These are phyloP conservation scores for Multifurca ochricompacta DNA, from an alignment of 768 basidiomycete genomes.

Conservation along the genomic window DNA sequence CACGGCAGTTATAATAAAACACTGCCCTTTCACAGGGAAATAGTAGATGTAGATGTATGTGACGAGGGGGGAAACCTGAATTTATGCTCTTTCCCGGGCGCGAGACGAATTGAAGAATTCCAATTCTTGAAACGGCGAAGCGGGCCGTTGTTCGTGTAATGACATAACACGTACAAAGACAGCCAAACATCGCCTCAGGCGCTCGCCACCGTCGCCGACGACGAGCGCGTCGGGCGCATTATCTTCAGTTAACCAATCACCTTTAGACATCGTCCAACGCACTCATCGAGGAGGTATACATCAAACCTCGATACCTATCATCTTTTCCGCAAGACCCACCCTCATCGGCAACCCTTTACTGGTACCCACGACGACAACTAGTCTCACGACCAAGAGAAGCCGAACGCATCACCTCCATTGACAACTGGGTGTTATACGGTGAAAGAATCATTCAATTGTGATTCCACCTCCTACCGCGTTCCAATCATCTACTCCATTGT, in stretches of 20 bases:
- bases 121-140: neutral
- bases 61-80: neutral
- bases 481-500: neutral
- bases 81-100: neutral
- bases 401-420: neutral
- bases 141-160: constrained; percentile 6
- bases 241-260: constrained; percentile 1
- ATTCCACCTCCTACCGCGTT: neutral
- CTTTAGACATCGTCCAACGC: neutral
- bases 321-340: neutral
- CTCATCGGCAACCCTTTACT: neutral
- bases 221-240: constrained; percentile 22
- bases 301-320: neutral
- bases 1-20: neutral
- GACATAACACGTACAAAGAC: constrained; percentile 17
- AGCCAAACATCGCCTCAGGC: constrained; percentile 16
- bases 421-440: neutral
- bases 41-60: neutral
- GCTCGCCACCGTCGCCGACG: constrained; percentile 21
- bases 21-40: neutral
- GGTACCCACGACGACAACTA: neutral
- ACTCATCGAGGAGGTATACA: neutral
- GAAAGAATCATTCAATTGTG: neutral
- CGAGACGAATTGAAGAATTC: neutral
- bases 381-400: constrained; percentile 1